These are phyloP conservation scores for Syncephalastrum monosporum DNA, from an alignment of 371 early-diverging fungal genomes.

Conservation along the genomic window DNA sequence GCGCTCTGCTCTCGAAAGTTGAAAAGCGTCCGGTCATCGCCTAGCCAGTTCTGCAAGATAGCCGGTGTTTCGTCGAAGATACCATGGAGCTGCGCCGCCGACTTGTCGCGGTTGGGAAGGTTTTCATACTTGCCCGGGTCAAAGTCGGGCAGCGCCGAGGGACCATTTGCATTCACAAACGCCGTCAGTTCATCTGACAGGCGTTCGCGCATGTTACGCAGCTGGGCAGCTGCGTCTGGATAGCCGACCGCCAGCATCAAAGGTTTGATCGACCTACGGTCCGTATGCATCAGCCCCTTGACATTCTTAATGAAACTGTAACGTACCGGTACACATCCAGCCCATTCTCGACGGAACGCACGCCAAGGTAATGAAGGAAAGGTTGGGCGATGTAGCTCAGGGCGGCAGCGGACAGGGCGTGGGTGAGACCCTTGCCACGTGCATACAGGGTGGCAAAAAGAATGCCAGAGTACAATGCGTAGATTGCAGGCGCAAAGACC, in stretches of 20 bases:
- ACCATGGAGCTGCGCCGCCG: neutral
- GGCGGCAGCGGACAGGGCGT: slow-evolving; percentile 7
- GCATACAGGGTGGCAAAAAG: slow-evolving; percentile 23
- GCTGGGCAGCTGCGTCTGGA: slow-evolving; percentile 20
- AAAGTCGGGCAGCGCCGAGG: slow-evolving; percentile 33
- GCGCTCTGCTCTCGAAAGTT: slow-evolving; percentile 5
- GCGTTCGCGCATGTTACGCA: slow-evolving; percentile 26
- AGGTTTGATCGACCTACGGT: slow-evolving; percentile 21
- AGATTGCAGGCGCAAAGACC: slow-evolving; percentile 62
- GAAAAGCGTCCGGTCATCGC: slow-evolving; percentile 10
- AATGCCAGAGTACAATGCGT: slow-evolving; percentile 53
- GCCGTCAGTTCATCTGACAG: slow-evolving; percentile 32
- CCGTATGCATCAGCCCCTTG: neutral
- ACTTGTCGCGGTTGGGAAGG: slow-evolving; percentile 1
- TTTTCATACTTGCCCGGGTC: slow-evolving; percentile 31
- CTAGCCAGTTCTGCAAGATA: slow-evolving; percentile 12
- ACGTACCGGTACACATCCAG: slow-evolving; percentile 55
- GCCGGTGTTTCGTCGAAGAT: slow-evolving; percentile 5
- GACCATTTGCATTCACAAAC: slow-evolving; percentile 43
- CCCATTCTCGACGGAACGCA: slow-evolving; percentile 59
- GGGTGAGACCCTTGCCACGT: slow-evolving; percentile 2
- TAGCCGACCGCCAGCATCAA: slow-evolving; percentile 21
- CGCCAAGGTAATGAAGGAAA: slow-evolving; percentile 48
- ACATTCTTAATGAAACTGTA: neutral
- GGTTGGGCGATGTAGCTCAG: slow-evolving; percentile 46